Evolutionary conservation across 305 asterid genomes (phyloP), one percentile per base, ranked within the genome.

Genomic region (Solanum hybrid): DNA sequence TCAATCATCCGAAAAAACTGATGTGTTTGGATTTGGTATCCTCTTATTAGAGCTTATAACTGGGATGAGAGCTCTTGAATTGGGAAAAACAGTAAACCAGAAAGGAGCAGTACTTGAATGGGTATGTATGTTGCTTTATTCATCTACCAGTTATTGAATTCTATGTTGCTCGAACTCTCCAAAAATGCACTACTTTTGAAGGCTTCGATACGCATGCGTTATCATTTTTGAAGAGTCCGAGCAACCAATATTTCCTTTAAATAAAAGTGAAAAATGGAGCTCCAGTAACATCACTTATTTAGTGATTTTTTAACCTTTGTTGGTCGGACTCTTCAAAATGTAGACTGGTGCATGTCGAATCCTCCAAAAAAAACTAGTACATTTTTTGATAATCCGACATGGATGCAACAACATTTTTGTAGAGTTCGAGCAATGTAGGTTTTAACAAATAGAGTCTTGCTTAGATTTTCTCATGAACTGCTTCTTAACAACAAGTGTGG

Each of bases 11-110:
- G 99, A 97, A 46, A 97, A 97, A 92, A 97, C 99, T 0, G 99
- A 97, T 67, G 99, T 97, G 20, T 97, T 97, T 87, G 99, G 99
- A 87, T 97, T 97, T 22, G 99, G 99, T 14, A 97, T 97, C 90
- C 98, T 97, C 61, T 90, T 97, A 73, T 84, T 97, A 81, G 99
- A 97, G 94, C 99, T 97, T 24, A 95, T 97, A 36, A 97, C 99
- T 2, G 99, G 99, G 71, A 96, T 94, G 98, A 94, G 96, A 90
- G 98, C 99, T 61, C 94, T 96, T 18, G 98, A 97, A 92, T 93
- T 95, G 46, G 99, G 98, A 20, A 97, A 97, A 91, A 93, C 96
- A 0, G 94, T 90, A 36, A 95, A 94, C 92, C 99, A 93, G 91
- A 97, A 97, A 90, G 99, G 99, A 84, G 98, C 96, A 64, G 93